phyloP scores from a whole-genome alignment of 1,284 basidiomycete genomes.

The Blastosporella zonata region DNA sequence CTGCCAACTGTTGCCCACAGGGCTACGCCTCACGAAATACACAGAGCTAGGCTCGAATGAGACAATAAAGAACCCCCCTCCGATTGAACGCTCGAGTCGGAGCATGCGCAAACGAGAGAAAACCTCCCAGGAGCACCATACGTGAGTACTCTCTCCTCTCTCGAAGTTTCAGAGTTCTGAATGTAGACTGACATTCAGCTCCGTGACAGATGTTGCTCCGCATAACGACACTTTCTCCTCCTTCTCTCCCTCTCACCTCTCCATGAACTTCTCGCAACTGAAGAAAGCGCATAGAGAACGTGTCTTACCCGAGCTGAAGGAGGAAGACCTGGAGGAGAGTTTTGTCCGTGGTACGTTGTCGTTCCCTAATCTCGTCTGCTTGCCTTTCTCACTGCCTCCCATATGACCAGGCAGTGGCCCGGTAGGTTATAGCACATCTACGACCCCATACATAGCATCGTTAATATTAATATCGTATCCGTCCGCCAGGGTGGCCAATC shows the following conservation, averaged over 20 bases:
- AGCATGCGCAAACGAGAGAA: conserved; percentile 41
- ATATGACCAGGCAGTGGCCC: conserved; percentile 68
- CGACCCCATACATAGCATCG: conserved; percentile 14
- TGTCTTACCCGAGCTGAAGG: conserved; percentile 59
- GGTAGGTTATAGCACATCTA: conserved; percentile 32
- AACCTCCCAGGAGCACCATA: conserved; percentile 22
- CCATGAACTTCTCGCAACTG: conserved; percentile 60
- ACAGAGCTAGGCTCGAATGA: conserved; percentile 77
- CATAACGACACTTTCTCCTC: conserved; percentile 26
- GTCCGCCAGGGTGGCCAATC: conserved; percentile 67
- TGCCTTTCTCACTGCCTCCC: conserved; percentile 3
- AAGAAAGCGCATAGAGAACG: conserved; percentile 65
- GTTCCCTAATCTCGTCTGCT: neutral
- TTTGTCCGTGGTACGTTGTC: conserved; percentile 67
- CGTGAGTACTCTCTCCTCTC: conserved; percentile 26
- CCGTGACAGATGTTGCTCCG: conserved; percentile 41
- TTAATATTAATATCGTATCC: conserved; percentile 25
- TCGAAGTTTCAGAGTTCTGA: conserved; percentile 14
- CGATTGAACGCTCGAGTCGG: conserved; percentile 40
- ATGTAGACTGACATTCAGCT: conserved; percentile 20
- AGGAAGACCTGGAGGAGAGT: conserved; percentile 71
- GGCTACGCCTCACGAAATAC: conserved; percentile 59
- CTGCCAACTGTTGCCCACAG: conserved; percentile 32
- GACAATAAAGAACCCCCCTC: conserved; percentile 55
- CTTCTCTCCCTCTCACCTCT: conserved; percentile 24